Base-by-base conservation (phyloP, 805 yeast species). In the Candida incommunis region DNA sequence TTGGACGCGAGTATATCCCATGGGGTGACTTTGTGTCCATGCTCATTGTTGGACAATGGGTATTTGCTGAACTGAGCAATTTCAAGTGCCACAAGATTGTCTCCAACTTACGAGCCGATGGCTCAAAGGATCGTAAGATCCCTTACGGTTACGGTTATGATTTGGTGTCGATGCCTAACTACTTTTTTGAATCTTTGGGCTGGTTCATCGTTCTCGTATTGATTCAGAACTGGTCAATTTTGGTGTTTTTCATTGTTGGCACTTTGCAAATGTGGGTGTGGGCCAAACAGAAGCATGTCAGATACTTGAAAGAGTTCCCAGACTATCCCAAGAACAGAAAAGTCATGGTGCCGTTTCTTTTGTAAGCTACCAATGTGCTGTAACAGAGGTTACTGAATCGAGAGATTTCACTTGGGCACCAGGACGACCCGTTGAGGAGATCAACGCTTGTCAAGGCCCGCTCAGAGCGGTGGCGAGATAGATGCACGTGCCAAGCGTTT, bases 111-210 rank as follows among this genome's bases (percentile, higher is more conserved):
- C 71, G 92, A 54, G 56, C 71, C 3, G 70, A 66, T 37, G 76
- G 75, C 40, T 66, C 75, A 43, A 76, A 71, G 46, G 78, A 72
- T 47, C 80, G 80, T 51, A 72, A 67, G 42, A 80, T 82, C 54
- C 94, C 97, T 21, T 70, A 71, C 49, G 96, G 95, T 18, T 94
- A 84, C 54, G 82, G 90, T 7, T 92, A 92, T 59, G 71, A 75
- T 48, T 63, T 70, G 47, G 83, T 88, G 27, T 78, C 92, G n/a
- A 82, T 86, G 62, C 98, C 98, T 52, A 92, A 92, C 67, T 92
- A 92, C 63, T 81, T 86, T 53, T 90, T 87, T 61, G 98, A 92
- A 69, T 66, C 75, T 40, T 64, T 81, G 53, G 69, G 79, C 1
- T 92, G 96, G 95, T 58, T 80, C 1, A 63, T 72, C 23, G 77